Base-by-base conservation (phyloP, 495 filamentous ascomycete genomes). In the Sordaria brevicollis region DNA sequence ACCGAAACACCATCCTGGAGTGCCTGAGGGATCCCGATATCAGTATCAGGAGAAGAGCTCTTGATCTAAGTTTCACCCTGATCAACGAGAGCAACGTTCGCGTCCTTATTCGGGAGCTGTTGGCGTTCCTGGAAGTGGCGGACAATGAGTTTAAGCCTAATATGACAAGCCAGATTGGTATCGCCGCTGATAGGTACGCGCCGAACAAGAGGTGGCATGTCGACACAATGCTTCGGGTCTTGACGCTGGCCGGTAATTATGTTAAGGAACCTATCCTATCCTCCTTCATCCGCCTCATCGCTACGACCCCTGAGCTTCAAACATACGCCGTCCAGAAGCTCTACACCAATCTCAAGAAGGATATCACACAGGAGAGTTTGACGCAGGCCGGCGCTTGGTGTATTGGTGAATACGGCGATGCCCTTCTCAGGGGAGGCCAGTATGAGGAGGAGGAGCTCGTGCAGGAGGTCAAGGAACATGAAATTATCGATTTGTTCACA, bases 21-120 rank as follows among this genome's bases (percentile, higher is more conserved):
- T 99, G 95, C 82, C 81, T 99, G 65, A 88, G 96, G 71, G 95
- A 99, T 79, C 95, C 96, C n/a, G 95, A 99, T 83, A 98, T 99
- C 78, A 97, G 93, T 80, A 99, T 99, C 73, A 87, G 95, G 75
- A 87, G 95, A 78, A 89, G 95, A 76, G 95, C 95, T 25, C 88
- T 99, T 5, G 95, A 99, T 76, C 88, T 99, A 66, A 97, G 94
- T 79, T 99, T 99, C 79, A 97, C 96, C 35, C 84, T 99, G 65
- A 97, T 99, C 83, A 97, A 98, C 78, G 95, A 97, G 77, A 86
- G 88, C 78, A 99, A 98, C 77, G 93, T 98, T 33, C 90, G 96
- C 35, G 91, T 97, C 31, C 85, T 99, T 39, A 93, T 98, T 67
- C 83, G 96, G 69, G 96, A 99, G 75, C 81, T 99, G 38, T 86